Base-by-base conservation (phyloP, 1,139 yeast genomes). In the Hansenula lynferdii region DNA sequence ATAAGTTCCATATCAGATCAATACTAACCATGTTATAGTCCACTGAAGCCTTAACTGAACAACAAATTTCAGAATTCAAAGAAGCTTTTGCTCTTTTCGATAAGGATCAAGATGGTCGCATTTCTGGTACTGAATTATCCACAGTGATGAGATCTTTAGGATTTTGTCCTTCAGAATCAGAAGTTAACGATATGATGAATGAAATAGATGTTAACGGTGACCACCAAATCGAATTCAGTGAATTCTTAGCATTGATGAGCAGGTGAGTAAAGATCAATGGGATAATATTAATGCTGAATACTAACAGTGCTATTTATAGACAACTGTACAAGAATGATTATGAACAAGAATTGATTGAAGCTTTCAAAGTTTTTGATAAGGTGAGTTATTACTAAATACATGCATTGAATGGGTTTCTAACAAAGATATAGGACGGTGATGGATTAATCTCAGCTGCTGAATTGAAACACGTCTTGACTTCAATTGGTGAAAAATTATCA, bases 141-240 rank as follows among this genome's bases (percentile, higher is more conserved):
- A 89, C 97, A 10, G 98, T 92, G 41, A 92, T 92, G 98, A 82
- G 98, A 67, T 86, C 97, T 15, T 73, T 92, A 59, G 98, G 97
- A 35, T 95, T 89, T 66, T 90, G 90, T 59, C 98, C 98, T 23
- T 83, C 96, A 31, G 97, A 92, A 65, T 81, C 90, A 51, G 98
- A 92, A 65, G 81, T 92, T 55, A 84, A 92, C 37, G 98, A 92
- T 61, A 82, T 92, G 85, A 85, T 92, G 69, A 90, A 90, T 61
- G 98, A 92, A 64, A 95, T 92, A 37, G 98, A 92, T 62, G 84
- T 85, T 44, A 92, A 92, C 66, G 90, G 92, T 51, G 95, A 90
- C 65, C 96, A 96, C 33, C 80, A 87, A 51, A 89, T 92, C 56
- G 97, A 90, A 63, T 90, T 90, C 69, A 84, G 90, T 51, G 92